phyloP scores from a whole-genome alignment of 2,329 filamentous ascomycete species.

The Acephala macrosclerotiorum region DNA sequence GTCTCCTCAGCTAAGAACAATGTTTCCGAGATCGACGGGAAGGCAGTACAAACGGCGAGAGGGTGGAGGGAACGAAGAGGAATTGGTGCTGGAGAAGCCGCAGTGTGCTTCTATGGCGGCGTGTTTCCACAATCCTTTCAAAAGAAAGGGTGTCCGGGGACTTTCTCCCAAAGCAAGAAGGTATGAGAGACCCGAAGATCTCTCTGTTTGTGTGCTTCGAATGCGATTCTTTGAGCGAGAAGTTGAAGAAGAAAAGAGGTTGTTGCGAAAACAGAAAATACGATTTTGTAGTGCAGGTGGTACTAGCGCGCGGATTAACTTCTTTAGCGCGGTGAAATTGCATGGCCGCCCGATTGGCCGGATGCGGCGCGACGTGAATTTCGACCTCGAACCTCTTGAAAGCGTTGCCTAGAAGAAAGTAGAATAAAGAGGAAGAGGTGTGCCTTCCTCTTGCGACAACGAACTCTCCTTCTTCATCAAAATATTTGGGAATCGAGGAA shows the following conservation, averaged over 20 bases:
- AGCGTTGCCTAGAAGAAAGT: conserved; percentile 25
- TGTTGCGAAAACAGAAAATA: conserved; percentile 26
- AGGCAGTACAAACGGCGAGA: conserved; percentile 45
- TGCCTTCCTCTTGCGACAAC: not conserved
- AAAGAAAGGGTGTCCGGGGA: conserved; percentile 87
- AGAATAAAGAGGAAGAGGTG: conserved; percentile 8
- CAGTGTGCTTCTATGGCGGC: conserved; percentile 98
- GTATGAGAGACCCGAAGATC: conserved; percentile 49
- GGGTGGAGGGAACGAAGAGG: conserved; percentile 53
- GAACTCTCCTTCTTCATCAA: conserved; percentile 9
- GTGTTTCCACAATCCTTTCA: conserved; percentile 85
- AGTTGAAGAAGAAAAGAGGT: conserved; percentile 59
- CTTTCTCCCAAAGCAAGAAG: conserved; percentile 98
- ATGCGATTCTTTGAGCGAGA: conserved; percentile 99
- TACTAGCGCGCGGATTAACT: conserved; percentile 6
- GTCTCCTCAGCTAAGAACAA: conserved; percentile 48
- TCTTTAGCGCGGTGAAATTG: conserved; percentile 19
- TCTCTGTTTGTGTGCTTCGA: conserved; percentile 97
- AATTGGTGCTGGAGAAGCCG: conserved; percentile 77
- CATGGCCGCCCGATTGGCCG: conserved; percentile 9
- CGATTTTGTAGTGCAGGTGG: conserved; percentile 18
- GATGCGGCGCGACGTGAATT: conserved; percentile 22
- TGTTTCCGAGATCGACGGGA: conserved; percentile 42
- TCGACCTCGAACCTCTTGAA: conserved; percentile 18
- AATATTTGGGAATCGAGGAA: not conserved